Evolutionary conservation across 441 rosid species (phyloP).

Genomic region (Rhodomyrtus psidioides): DNA sequence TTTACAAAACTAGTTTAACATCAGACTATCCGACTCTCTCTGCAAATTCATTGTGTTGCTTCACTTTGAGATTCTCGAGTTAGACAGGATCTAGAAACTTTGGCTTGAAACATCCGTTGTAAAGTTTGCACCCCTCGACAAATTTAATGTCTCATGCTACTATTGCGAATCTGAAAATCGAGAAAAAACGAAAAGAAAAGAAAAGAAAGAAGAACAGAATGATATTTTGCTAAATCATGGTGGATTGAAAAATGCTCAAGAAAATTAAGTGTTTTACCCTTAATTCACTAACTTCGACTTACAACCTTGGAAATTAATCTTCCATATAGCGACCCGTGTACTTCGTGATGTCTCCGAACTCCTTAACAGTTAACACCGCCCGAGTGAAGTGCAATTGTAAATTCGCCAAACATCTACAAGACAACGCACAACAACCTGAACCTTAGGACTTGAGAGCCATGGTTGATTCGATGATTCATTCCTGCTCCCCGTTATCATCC

Average conservation of each 20-base stretch:
- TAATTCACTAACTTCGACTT: not conserved
- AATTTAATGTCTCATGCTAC: not conserved
- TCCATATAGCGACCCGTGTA: not conserved
- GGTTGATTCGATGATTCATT: too few species aligned
- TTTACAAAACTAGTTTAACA: not conserved
- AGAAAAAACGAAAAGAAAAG: too few species aligned
- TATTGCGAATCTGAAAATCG: rapidly evolving
- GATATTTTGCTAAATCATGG: rapidly evolving
- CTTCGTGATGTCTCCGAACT: not conserved
- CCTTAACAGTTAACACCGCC: rapidly evolving
- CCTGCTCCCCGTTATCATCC: too few species aligned
- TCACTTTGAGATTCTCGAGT: not conserved
- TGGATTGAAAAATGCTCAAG: not conserved
- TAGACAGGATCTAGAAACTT: not conserved
- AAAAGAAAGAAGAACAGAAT: not conserved
- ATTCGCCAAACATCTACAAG: not conserved
- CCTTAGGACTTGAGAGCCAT: too few species aligned
- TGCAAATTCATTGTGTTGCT: not conserved
- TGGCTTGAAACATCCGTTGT: not conserved
- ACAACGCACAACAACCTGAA: not conserved
- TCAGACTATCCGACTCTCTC: not conserved
- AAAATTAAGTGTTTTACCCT: not conserved
- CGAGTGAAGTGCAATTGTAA: not conserved
- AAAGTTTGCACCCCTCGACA: not conserved
- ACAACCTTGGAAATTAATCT: not conserved